phyloP scores from a whole-genome alignment of 208 protist genomes.

The Tetramitus jugosus region DNA sequence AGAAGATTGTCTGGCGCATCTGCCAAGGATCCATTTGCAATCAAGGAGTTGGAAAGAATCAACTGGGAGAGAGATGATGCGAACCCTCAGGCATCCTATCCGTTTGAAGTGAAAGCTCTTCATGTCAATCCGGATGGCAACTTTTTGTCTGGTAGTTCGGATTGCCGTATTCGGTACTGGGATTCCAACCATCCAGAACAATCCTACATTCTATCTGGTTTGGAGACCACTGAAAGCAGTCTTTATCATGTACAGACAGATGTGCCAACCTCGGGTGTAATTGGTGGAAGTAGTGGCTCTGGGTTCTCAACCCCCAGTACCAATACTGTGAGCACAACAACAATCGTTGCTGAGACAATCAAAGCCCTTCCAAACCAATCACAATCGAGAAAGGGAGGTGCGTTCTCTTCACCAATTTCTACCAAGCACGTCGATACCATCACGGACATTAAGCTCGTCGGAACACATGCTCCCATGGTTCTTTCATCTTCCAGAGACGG shows the following conservation, averaged over 20 bases:
- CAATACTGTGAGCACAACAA: not conserved
- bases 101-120: slow-evolving; percentile 4
- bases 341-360: not conserved
- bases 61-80: not conserved
- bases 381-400: not conserved
- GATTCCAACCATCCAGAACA: not conserved
- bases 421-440: slow-evolving; percentile 4
- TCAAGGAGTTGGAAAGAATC: not conserved
- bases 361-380: not conserved
- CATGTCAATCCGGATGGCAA: not conserved
- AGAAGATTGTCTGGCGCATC: too few species aligned
- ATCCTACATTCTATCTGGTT: not conserved
- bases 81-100: not conserved
- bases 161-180: not conserved
- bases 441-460: not conserved
- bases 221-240: not conserved
- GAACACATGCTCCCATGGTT: not conserved
- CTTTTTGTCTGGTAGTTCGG: slow-evolving; percentile 9
- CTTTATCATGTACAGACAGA: not conserved
- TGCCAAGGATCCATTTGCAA: not conserved
- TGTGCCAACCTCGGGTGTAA: not conserved
- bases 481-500: slow-evolving; percentile 6
- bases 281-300: not conserved
- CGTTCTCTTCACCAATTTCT: not conserved
- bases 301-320: too few species aligned